Conservation (phyloP, 2,329 filamentous ascomycete species). For the Cladosporium velox region DNA sequence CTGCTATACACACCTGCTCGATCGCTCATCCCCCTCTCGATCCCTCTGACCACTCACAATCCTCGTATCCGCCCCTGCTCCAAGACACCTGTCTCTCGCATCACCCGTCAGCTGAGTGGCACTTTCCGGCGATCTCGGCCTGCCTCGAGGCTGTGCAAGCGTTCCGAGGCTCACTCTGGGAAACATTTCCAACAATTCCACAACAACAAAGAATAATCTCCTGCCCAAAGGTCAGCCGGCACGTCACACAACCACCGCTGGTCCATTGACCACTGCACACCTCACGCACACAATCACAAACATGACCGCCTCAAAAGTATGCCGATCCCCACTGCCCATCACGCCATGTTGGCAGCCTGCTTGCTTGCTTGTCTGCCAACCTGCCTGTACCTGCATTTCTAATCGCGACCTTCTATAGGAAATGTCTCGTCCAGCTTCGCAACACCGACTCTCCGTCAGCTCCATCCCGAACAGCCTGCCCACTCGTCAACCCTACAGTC, state of each 20-base stretch:
- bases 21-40: not conserved
- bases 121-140: conserved; percentile 18
- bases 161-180: conserved; percentile 18
- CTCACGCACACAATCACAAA: not conserved
- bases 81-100: conserved; percentile 11
- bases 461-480: conserved; percentile 63
- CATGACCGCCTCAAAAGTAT: conserved; percentile 30
- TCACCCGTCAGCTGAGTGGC: conserved; percentile 16
- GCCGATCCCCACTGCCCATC: conserved; percentile 17
- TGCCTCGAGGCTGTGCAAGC: conserved; percentile 15
- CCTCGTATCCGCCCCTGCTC: not conserved
- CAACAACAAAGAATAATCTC: conserved; percentile 19
- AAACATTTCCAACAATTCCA: conserved; percentile 18
- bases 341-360: conserved; percentile 8
- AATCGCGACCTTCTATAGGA: conserved; percentile 32
- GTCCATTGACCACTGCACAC: conserved; percentile 18
- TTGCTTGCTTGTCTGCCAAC: conserved; percentile 7
- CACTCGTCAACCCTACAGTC: conserved; percentile 65
- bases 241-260: conserved; percentile 2
- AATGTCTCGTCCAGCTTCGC: conserved; percentile 46
- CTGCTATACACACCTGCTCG: not conserved
- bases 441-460: conserved; percentile 51
- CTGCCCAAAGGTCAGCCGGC: conserved; percentile 14
- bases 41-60: not conserved
- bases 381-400: conserved; percentile 21